Evolutionary conservation across 2,329 filamentous ascomycete species (phyloP).

Genomic region (Amphichorda felina): DNA sequence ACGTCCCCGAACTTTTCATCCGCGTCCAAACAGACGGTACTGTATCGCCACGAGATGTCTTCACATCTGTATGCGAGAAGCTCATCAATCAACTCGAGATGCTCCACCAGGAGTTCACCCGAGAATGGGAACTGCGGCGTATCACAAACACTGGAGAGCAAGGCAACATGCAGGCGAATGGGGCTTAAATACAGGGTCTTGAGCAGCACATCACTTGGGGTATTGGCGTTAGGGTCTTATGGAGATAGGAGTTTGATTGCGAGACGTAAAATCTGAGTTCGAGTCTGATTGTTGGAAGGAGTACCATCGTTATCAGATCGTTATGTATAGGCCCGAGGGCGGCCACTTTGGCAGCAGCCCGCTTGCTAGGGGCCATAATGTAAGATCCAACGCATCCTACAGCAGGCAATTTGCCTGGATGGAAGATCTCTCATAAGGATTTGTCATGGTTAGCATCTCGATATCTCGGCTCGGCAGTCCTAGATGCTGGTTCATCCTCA

Average conservation of each 20-base stretch:
- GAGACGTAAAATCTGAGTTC: not conserved
- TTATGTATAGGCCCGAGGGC: too few species aligned
- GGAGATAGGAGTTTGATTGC: not conserved
- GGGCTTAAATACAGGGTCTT: conserved; percentile 4
- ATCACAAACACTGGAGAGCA: conserved; percentile 61
- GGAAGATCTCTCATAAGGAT: too few species aligned
- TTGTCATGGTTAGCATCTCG: too few species aligned
- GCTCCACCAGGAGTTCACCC: conserved; percentile 79
- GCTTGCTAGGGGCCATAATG: too few species aligned
- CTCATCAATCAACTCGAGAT: conserved; percentile 71
- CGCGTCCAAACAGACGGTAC: conserved; percentile 87
- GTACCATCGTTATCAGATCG: too few species aligned
- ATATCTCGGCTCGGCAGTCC: too few species aligned
- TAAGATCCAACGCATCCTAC: too few species aligned
- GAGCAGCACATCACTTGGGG: not conserved
- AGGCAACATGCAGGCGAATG: conserved; percentile 27
- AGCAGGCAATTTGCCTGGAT: too few species aligned
- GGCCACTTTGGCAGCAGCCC: too few species aligned
- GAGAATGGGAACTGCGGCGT: conserved; percentile 81
- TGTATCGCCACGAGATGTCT: conserved; percentile 78
- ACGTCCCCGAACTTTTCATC: conserved; percentile 51
- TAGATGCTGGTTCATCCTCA: not conserved
- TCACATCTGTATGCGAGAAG: conserved; percentile 70
- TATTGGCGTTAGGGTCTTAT: not conserved
- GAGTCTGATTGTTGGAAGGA: too few species aligned